Percentiles rank a stretch among this genome's conserved stretches.
phyloP scores from a whole-genome alignment of 345 rosid species.

The Lepidium sativum region DNA sequence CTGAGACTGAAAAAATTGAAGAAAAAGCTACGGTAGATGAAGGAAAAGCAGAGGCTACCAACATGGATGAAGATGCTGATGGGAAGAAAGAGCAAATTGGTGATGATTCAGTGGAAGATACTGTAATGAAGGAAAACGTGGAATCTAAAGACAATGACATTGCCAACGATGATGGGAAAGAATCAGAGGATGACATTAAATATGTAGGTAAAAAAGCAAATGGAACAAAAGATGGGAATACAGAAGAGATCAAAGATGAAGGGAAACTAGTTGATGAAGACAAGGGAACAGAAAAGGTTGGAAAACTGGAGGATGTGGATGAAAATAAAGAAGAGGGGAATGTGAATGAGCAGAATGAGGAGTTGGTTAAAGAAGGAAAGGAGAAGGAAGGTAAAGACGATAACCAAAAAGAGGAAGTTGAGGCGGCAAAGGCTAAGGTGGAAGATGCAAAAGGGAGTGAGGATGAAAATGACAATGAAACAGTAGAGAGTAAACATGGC shows the following conservation, averaged over 20 bases:
- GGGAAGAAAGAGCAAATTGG: constrained; percentile 15
- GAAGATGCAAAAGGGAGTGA: constrained; percentile 12
- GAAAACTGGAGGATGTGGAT: neutral
- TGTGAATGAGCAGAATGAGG: neutral
- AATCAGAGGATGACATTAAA: too few relatives aligned
- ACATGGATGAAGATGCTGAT: constrained; percentile 5
- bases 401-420: constrained; percentile 10
- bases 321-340: neutral
- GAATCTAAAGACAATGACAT: constrained; percentile 8
- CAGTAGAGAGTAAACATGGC: constrained; percentile 4
- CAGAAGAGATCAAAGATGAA: constrained; percentile 8
- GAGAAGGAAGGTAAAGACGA: constrained; percentile 2
- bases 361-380: constrained; percentile 19
- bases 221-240: constrained; percentile 16
- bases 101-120: constrained; percentile 26
- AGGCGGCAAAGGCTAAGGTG: too few relatives aligned
- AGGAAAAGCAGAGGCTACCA: constrained; percentile 1
- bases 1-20: constrained; percentile 6
- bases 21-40: too few relatives aligned
- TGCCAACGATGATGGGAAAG: constrained; percentile 20
- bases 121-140: neutral
- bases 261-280: constrained; percentile 11
- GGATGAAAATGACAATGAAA: constrained; percentile 17
- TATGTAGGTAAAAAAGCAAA: constrained; percentile 13
- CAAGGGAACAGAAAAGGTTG: constrained; percentile 2